Evolutionary conservation across 1,284 basidiomycete genomes (phyloP).

Genomic region (Xerocomus subilludens): DNA sequence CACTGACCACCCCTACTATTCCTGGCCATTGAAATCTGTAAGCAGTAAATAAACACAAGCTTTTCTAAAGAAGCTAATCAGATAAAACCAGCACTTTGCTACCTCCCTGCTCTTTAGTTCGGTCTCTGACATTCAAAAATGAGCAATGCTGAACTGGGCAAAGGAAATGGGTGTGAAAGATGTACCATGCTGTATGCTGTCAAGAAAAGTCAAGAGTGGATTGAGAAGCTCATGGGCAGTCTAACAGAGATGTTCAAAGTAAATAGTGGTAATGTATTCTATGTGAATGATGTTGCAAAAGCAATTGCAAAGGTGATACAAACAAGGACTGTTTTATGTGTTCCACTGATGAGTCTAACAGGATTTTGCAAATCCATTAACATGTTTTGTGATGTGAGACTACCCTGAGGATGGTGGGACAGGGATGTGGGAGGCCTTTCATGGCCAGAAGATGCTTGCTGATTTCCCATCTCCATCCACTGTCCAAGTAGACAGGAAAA

Average conservation of each 20-base stretch:
- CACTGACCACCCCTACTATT: too few species aligned
- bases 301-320: neutral
- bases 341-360: too few species aligned
- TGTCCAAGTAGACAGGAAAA: conserved; percentile 27
- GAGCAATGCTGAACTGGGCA: neutral
- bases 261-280: neutral
- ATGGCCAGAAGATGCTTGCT: conserved; percentile 43
- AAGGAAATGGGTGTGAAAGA: neutral
- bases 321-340: too few species aligned
- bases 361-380: conserved; percentile 49
- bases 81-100: neutral
- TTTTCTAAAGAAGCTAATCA: too few species aligned
- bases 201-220: neutral
- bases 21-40: too few species aligned
- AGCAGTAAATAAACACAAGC: too few species aligned
- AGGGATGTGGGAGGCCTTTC: conserved; percentile 40
- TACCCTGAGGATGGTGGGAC: conserved; percentile 42
- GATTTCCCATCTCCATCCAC: conserved; percentile 42
- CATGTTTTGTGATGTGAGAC: conserved; percentile 37
- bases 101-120: neutral
- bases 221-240: neutral
- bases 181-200: neutral
- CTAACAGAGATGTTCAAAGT: neutral
- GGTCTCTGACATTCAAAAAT: neutral
- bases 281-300: neutral